phyloP scores from a whole-genome alignment of 495 filamentous ascomycete genomes.

The Neurospora sp. region DNA sequence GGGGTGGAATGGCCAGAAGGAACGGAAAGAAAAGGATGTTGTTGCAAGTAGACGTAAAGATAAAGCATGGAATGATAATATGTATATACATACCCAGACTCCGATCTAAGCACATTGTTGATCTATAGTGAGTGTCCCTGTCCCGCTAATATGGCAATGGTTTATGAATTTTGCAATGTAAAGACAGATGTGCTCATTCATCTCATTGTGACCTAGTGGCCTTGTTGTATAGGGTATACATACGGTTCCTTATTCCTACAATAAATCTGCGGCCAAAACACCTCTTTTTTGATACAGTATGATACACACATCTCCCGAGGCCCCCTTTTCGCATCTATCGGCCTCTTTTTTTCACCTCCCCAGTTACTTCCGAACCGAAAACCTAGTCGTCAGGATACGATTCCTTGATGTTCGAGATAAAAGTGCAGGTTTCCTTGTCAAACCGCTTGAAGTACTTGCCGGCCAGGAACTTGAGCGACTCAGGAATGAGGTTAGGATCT shows the following conservation, averaged over 20 bases:
- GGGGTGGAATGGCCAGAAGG: too few relatives aligned
- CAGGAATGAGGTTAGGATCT: slow-evolving; percentile 31
- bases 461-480: slow-evolving; percentile 54
- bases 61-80: background rate
- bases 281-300: background rate
- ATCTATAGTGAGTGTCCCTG: background rate
- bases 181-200: background rate
- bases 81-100: background rate
- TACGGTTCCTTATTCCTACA: background rate
- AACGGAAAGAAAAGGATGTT: background rate
- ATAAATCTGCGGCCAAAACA: background rate
- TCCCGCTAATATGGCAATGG: background rate
- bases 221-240: background rate
- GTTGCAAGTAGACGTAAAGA: background rate
- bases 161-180: background rate
- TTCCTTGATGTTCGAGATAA: slow-evolving; percentile 79
- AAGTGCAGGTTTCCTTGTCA: slow-evolving; percentile 51
- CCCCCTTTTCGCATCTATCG: background rate
- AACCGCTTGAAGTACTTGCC: slow-evolving; percentile 87
- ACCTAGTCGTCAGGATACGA: slow-evolving; percentile 75
- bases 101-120: background rate
- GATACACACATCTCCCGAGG: background rate
- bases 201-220: background rate
- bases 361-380: background rate
- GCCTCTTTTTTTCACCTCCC: background rate